These are phyloP conservation scores for Adansonia gregorii DNA, from an alignment of 441 rosid genomes.

Conservation along the genomic window DNA sequence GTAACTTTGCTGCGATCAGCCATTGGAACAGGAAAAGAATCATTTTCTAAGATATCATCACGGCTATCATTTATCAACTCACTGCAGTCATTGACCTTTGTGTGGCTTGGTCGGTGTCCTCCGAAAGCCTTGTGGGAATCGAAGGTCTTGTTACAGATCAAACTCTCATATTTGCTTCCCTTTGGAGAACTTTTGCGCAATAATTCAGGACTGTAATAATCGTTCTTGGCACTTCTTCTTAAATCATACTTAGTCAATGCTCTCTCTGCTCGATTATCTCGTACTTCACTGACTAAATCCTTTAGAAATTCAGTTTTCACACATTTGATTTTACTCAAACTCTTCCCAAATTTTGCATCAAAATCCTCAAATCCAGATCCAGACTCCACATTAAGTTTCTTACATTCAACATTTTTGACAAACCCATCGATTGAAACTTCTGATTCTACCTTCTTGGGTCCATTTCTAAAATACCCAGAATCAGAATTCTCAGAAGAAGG, in stretches of 20 bases:
- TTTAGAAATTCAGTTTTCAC: conserved; percentile 41
- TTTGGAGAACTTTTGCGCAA: conserved; percentile 41
- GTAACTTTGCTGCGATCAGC: conserved; percentile 25
- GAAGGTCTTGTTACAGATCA: no score
- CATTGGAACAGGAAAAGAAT: conserved; percentile 36
- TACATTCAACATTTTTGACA: conserved; percentile 39
- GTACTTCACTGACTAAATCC: conserved; percentile 28
- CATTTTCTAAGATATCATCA: conserved; percentile 54
- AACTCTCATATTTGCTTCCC: conserved; percentile 42
- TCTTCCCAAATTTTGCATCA: conserved; percentile 42
- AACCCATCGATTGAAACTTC: conserved; percentile 48
- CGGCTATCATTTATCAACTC: conserved; percentile 53
- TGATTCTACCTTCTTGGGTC: conserved; percentile 57
- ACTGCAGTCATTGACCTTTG: no score
- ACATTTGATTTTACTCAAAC: conserved; percentile 36
- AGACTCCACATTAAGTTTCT: conserved; percentile 40
- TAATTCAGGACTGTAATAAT: no score
- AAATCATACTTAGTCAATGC: conserved; percentile 40
- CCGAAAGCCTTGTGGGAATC: no score
- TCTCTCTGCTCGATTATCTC: conserved; percentile 34
- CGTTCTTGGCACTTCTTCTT: conserved; percentile 40
- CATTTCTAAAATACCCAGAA: conserved; percentile 64
- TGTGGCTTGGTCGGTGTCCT: no score
- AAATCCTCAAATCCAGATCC: conserved; percentile 42
- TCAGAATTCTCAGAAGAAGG: conserved; percentile 50